Evolutionary conservation across 768 basidiomycete genomes (phyloP).

Genomic region (Nidula microcarpa): DNA sequence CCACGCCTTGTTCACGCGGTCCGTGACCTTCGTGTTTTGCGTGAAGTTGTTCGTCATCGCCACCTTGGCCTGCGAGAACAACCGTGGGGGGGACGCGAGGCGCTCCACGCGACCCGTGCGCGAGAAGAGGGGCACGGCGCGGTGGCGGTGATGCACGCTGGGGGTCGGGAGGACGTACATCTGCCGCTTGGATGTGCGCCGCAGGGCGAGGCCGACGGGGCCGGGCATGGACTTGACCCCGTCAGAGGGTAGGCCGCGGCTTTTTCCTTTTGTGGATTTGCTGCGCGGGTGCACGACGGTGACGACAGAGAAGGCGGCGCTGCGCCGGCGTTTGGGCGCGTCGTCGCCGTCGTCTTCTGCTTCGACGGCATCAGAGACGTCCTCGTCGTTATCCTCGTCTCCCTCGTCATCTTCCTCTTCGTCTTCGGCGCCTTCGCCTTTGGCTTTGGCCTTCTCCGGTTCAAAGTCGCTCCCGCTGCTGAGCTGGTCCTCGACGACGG

Average conservation of each 20-base stretch:
- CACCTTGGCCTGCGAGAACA: slow-evolving; percentile 42
- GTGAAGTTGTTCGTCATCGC: slow-evolving; percentile 57
- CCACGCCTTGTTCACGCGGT: slow-evolving; percentile 68
- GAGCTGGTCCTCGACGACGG: slow-evolving; percentile 24
- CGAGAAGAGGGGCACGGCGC: slow-evolving; percentile 58
- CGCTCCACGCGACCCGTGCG: slow-evolving; percentile 55
- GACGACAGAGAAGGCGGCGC: not conserved
- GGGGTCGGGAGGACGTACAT: slow-evolving; percentile 61
- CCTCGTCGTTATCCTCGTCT: slow-evolving; percentile 2
- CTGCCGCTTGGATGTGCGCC: slow-evolving; percentile 37
- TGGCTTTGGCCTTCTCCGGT: slow-evolving; percentile 29
- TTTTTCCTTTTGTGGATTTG: slow-evolving; percentile 19
- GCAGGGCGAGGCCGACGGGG: slow-evolving; percentile 6
- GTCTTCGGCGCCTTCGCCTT: slow-evolving; percentile 15
- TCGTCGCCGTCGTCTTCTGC: slow-evolving; percentile 14
- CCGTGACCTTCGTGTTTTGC: slow-evolving; percentile 38
- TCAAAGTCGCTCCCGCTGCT: slow-evolving; percentile 58
- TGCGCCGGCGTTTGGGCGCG: slow-evolving; percentile 3
- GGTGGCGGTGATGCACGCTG: slow-evolving; percentile 70
- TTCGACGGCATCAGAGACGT: slow-evolving; percentile 9
- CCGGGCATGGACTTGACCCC: slow-evolving; percentile 7
- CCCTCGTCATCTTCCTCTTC: slow-evolving; percentile 19
- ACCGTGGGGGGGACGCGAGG: slow-evolving; percentile 42
- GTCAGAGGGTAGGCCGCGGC: slow-evolving; percentile 19
- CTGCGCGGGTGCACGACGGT: slow-evolving; percentile 3